Base-by-base conservation (phyloP, 106 monocot genomes). In the Acorus calamus region DNA sequence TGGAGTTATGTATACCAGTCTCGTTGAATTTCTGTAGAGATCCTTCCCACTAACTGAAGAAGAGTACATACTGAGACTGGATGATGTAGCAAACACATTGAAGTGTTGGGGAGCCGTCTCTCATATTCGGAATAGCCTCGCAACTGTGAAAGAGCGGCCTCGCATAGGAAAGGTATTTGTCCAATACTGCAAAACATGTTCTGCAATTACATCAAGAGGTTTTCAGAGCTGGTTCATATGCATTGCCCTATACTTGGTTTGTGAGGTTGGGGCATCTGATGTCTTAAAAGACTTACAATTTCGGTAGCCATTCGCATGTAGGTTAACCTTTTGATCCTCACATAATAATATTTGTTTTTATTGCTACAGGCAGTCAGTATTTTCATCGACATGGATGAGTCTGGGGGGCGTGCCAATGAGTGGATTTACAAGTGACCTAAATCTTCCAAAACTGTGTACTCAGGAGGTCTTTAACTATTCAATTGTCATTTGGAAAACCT, bases 81-180 rank as follows among this genome's bases (percentile, higher is more conserved):
- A 96, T 79, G 90, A 91, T 69, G 79, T 96, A 52, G 94, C 90
- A 11, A 90, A 90, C 78, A 87, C 70, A 28, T 66, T 96, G 66
- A 90, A 87, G 62, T 96, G 94, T 56, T 96, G 94, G 94, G 94
- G 94, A 47, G 94, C 94, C 63, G 94, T 96, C 61, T 84, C 94
- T 50, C 94, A 96, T 74, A 70, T 96, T 43, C 69, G 90, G 59
- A 91, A 82, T 76, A 85, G 84, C 63, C 94, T 96, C 9, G 90
- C 70, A 42, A 96, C 78, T 68, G 61, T 71, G 66, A 96, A 87
- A 69, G 94, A 96, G 57, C 77, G 90, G 44, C 94, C 90, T 7
- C 79, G 94, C 51, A 96, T 96, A 52, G 94, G 94, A 62, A 96
- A 96, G 71, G 93, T 93, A 83, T 56, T 61, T 13, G 11, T 55